phyloP scores from a whole-genome alignment of 257 asterid species.

The Plantago major region DNA sequence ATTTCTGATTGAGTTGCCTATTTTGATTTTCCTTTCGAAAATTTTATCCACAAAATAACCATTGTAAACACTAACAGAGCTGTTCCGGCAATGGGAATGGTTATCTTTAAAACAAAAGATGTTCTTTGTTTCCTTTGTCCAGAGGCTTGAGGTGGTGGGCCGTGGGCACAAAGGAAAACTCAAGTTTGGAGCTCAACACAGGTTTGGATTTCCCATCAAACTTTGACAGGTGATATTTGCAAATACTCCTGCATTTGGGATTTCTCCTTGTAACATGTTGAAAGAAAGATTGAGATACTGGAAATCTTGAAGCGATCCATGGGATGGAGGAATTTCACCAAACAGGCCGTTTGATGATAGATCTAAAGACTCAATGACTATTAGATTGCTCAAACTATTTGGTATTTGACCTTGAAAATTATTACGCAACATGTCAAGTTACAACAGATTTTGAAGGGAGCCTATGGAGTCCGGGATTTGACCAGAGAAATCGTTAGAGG shows the following conservation, averaged over 20 bases:
- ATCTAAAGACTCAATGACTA: conserved; percentile 27
- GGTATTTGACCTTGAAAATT: conserved; percentile 29
- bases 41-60: conserved; percentile 19
- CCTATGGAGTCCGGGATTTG: conserved; percentile 28
- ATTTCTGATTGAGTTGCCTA: conserved; percentile 10
- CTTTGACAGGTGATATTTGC: conserved; percentile 14
- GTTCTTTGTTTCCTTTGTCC: conserved; percentile 3
- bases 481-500: conserved; percentile 25
- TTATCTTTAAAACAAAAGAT: conserved; percentile 18
- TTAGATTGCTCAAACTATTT: conserved; percentile 21
- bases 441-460: conserved; percentile 22
- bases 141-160: conserved; percentile 12
- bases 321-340: conserved; percentile 33
- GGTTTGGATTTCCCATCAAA: conserved; percentile 30
- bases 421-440: conserved; percentile 30
- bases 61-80: conserved; percentile 8
- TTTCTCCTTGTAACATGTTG: conserved; percentile 33
- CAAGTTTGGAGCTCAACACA: conserved; percentile 25
- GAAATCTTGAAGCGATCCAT: conserved; percentile 29
- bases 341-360: conserved; percentile 28
- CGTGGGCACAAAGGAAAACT: conserved; percentile 20
- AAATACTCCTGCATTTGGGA: conserved; percentile 30
- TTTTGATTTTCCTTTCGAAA: conserved; percentile 1
- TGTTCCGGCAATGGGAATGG: conserved; percentile 18
- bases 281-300: conserved; percentile 31